Base-by-base conservation (phyloP, 2,329 filamentous ascomycete species). In the Ascochyta pisi region DNA sequence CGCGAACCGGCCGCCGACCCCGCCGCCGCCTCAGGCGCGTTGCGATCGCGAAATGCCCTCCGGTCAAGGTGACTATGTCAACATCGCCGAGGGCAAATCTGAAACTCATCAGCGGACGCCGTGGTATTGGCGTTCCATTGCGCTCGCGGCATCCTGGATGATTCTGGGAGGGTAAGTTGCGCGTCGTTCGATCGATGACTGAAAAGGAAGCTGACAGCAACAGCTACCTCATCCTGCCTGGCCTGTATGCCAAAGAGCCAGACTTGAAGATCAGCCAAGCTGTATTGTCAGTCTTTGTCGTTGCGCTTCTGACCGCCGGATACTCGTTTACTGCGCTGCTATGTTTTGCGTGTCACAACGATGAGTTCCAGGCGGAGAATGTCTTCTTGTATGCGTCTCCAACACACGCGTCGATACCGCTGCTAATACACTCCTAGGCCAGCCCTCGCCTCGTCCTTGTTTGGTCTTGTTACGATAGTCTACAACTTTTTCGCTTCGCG, bases 121-220 rank as follows among this genome's bases (percentile, higher is more conserved):
- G 38, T 82, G 79, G 80, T 82, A 82, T 62, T 82, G 80, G 80
- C 75, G 76, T 54, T 62, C 78, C 23, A 71, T 78, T 33, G 78
- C 79, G 8, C 67, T 78, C 6, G 68, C 71, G 2, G 76, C 79
- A 22, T 77, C 76, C 29, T 78, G 79, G 71, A 78, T 81, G 76
- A 78, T 82, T 42, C 61, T 82, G 27, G 80, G 78, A 69, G 80
- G 79, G 76, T 80, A 68, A 52, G 77, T 68, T 27, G 35, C 34
- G 31, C 24, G 33, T 35, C 9, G 40, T 29, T 33, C 26, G 6
- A 13, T 34, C 10, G 29, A 29, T 5, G 22, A 48, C 46, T 15
- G 26, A 23, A 4, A 42, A 39, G 40, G 37, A 59, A 44, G 51
- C 63, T 69, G 54, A 68, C 55, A 47, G 34, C 23, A 54, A 35